Evolutionary conservation across 805 yeast species (phyloP).

Genomic region (Ogataea neopini): DNA sequence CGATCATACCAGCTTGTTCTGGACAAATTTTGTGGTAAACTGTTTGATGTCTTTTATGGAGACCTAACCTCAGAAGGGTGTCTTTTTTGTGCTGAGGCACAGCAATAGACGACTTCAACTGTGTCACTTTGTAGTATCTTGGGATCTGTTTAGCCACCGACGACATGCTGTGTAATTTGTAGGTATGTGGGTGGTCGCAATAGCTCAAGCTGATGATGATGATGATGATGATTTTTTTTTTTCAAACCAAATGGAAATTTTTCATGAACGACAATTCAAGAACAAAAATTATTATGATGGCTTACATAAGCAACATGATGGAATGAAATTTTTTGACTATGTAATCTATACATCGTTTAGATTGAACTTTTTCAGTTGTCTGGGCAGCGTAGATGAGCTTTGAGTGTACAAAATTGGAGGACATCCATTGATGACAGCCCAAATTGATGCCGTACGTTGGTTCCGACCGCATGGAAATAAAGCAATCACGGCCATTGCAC

Average conservation of each 20-base stretch:
- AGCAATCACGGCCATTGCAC: conserved; percentile 14
- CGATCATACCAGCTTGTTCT: conserved; percentile 80
- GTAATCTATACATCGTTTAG: not conserved
- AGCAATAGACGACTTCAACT: conserved; percentile 82
- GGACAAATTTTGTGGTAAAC: conserved; percentile 75
- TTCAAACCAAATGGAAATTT: not conserved
- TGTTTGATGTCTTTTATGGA: conserved; percentile 69
- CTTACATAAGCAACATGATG: not conserved
- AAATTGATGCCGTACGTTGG: not conserved
- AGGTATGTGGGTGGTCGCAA: no score
- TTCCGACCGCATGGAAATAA: conserved; percentile 13
- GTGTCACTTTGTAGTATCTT: conserved; percentile 64
- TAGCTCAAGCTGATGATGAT: no score
- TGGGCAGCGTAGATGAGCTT: no score
- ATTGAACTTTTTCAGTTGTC: not conserved
- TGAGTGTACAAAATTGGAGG: not conserved
- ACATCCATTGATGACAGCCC: not conserved
- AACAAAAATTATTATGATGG: not conserved
- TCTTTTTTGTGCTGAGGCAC: conserved; percentile 67
- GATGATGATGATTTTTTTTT: not conserved
- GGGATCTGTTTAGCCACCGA: conserved; percentile 18
- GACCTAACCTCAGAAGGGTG: conserved; percentile 72
- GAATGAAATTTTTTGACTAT: not conserved
- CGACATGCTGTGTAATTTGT: conserved; percentile 16
- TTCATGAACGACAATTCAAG: not conserved